Evolutionary conservation across 176 grass and related monocot species (phyloP), one percentile per base, ranked within the genome.

Genomic region (Zea luxurians): DNA sequence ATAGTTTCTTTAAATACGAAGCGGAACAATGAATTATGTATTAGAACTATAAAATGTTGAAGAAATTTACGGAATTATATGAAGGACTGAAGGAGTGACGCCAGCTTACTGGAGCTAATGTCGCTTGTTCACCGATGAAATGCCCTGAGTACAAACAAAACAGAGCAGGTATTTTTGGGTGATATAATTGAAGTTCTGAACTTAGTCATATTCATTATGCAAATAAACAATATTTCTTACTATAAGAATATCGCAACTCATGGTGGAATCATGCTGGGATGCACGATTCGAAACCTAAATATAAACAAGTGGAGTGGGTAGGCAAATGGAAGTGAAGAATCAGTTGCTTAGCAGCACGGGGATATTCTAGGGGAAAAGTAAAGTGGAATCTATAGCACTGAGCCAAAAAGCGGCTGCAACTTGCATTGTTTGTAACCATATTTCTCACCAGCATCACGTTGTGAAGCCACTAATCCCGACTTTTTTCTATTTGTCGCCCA

Each of bases 341-440:
- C 35, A 8, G 10, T 13, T 61, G 34, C 34, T 10, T 53, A 15
- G 52, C 37, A 9, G 35, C 16, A n/a, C 11, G 36, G 10, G 8
- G 16, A 66, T 53, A 37, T 9, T 52, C 17, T 38, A 10, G 7
- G 36, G 27, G 1, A 50, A 78, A 66, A 18, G 17, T 41, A 13
- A 21, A 15, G 4, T 78, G 46, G 47, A 66, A 52, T 64, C 46
- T 40, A 21, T 38, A 8, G 46, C 12, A 15, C 27, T 1, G 5
- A 13, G 36, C 48, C 48, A 55, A 54, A 54, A 74, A 58, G 72
- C 52, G 13, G 72, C 10, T 13, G 38, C 72, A 59, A 74, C 64
- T 68, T 79, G 76, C 76, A 68, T 54, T 27, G 13, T 79, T 54
- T 67, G 48, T 42, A 4, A 2, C 47, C 35, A 55, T 18, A 46